phyloP scores from a whole-genome alignment of 352 stramenopile species.

The Pythium folliculosum region DNA sequence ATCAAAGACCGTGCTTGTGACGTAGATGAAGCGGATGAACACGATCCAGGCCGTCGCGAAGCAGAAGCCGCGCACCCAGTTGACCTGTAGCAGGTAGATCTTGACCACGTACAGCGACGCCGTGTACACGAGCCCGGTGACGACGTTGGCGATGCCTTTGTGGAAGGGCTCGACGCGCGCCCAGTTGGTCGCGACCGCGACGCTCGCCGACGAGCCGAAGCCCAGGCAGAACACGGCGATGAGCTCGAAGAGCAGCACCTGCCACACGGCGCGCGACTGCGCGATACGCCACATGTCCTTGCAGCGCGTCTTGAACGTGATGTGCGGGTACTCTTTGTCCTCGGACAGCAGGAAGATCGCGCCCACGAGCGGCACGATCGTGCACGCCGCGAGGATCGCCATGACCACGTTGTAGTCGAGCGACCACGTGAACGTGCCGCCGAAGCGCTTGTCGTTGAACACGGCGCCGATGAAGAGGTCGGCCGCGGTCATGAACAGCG shows the following conservation, averaged over 20 bases:
- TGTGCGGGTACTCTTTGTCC: constrained; percentile 34
- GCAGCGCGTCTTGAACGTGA: constrained; percentile 36
- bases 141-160: constrained; percentile 43
- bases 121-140: constrained; percentile 60
- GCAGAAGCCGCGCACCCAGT: constrained; percentile 57
- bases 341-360: constrained; percentile 61
- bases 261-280: constrained; percentile 74
- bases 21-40: constrained; percentile 49
- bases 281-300: constrained; percentile 61
- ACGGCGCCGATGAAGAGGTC: constrained; percentile 52
- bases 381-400: constrained; percentile 35
- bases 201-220: constrained; percentile 47
- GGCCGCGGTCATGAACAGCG: constrained; percentile 46
- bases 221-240: constrained; percentile 56
- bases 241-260: constrained; percentile 71
- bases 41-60: constrained; percentile 57
- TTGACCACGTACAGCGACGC: constrained; percentile 57
- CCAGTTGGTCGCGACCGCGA: constrained; percentile 65
- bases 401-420: constrained; percentile 47
- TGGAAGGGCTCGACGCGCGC: constrained; percentile 52
- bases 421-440: constrained; percentile 47
- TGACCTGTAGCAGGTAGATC: constrained; percentile 50
- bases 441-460: constrained; percentile 45
- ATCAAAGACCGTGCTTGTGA: constrained; percentile 51
- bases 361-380: constrained; percentile 45